phyloP scores from a whole-genome alignment of 192 early-diverging fungal species.

The Linnemannia exigua region DNA sequence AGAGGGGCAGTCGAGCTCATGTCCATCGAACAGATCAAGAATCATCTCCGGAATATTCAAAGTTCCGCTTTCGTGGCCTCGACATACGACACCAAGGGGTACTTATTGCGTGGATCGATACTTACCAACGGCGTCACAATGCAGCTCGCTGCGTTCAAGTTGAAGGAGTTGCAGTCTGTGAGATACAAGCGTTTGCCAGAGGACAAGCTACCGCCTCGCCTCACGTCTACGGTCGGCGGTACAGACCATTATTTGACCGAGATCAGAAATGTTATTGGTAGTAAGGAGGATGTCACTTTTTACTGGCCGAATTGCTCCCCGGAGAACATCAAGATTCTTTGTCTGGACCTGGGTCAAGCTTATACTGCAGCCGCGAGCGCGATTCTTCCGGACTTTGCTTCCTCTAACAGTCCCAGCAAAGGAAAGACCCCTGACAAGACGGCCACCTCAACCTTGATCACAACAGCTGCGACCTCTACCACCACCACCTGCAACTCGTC shows the following conservation, averaged over 20 bases:
- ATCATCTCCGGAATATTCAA: not conserved
- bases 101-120: conserved; percentile 6
- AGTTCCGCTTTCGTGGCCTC: not conserved
- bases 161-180: conserved; percentile 11
- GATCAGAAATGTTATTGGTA: conserved; percentile 1
- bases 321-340: no score
- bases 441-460: no score
- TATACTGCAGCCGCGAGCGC: no score
- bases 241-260: not conserved
- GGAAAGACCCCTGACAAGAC: no score
- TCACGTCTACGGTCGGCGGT: conserved; percentile 9
- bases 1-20: no score
- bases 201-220: not conserved
- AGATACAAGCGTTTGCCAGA: conserved; percentile 7
- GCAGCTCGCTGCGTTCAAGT: conserved; percentile 4
- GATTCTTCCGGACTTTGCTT: no score
- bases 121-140: not conserved
- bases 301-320: no score
- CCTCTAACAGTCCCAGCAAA: no score
- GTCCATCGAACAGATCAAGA: not conserved
- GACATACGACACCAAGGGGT: not conserved
- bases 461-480: no score
- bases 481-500: no score
- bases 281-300: no score
- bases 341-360: no score